Evolutionary conservation across 768 basidiomycete genomes (phyloP).

Genomic region (Auricularia sp.): DNA sequence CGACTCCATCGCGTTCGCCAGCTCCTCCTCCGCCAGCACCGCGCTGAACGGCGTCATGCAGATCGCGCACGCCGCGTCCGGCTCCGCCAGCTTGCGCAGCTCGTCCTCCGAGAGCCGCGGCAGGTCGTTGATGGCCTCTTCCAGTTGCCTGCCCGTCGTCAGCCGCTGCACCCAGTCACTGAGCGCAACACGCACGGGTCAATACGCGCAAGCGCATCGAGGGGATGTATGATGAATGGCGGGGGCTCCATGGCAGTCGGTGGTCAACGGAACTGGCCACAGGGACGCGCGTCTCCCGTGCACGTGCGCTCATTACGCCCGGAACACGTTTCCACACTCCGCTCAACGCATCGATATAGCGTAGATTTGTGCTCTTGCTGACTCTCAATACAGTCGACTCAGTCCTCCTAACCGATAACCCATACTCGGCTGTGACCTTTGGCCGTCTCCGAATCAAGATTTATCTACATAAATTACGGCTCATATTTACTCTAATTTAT

Average conservation of each 20-base stretch:
- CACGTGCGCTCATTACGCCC: neutral
- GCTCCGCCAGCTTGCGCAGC: constrained; percentile 36
- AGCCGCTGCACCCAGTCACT: neutral
- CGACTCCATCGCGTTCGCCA: constrained; percentile 65
- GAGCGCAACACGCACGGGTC: neutral
- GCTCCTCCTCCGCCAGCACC: constrained; percentile 65
- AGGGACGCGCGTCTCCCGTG: neutral
- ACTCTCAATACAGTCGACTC: too few relatives aligned
- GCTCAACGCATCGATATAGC: neutral
- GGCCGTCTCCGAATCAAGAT: too few relatives aligned
- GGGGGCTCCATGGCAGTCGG: neutral
- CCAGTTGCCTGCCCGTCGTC: constrained; percentile 7
- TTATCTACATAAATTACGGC: too few relatives aligned
- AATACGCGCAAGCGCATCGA: neutral
- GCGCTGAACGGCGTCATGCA: constrained; percentile 63
- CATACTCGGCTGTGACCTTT: too few relatives aligned
- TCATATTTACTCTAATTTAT: too few relatives aligned
- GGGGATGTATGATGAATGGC: neutral
- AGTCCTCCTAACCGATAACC: too few relatives aligned
- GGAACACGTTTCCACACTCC: neutral
- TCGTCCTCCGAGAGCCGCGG: constrained; percentile 44
- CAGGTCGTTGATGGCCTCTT: constrained; percentile 35
- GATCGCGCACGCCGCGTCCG: constrained; percentile 64
- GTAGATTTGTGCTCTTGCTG: too few relatives aligned
- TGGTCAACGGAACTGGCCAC: neutral